Percentiles rank a stretch among this genome's conserved stretches.
phyloP scores from a whole-genome alignment of 2,329 filamentous ascomycete species.

The Claviceps purpurea region DNA sequence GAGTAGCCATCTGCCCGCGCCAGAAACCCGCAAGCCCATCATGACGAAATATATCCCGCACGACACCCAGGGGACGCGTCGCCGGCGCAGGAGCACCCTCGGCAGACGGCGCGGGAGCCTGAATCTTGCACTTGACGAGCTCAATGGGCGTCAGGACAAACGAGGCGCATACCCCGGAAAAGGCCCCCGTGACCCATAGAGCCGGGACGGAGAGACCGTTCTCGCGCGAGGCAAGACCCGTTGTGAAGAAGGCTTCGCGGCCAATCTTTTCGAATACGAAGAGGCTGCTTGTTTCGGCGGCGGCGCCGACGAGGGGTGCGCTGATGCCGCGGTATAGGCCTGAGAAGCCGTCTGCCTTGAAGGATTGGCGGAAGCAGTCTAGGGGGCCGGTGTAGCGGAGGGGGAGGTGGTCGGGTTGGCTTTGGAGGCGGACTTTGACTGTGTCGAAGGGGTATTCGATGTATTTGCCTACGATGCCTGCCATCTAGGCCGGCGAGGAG shows the following conservation, averaged over 20 bases:
- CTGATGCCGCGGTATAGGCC: constrained; percentile 87
- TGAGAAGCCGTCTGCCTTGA: constrained; percentile 63
- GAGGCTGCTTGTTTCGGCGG: constrained; percentile 79
- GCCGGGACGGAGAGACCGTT: constrained; percentile 59
- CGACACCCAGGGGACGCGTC: constrained; percentile 52
- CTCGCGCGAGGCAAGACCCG: constrained; percentile 34
- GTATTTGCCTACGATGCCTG: constrained; percentile 83
- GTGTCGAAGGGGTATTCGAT: constrained; percentile 99
- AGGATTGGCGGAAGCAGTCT: constrained; percentile 84
- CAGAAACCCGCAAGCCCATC: constrained; percentile 82
- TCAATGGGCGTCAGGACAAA: constrained; percentile 89
- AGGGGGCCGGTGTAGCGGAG: constrained; percentile 73
- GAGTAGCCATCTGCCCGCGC: constrained; percentile 85
- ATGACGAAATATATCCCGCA: constrained; percentile 66
- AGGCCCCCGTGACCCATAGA: constrained; percentile 68
- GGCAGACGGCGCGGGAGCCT: constrained; percentile 47
- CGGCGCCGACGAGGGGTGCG: constrained; percentile 80
- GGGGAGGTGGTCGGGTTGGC: constrained; percentile 76
- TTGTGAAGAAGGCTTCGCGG: constrained; percentile 47
- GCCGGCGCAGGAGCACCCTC: constrained; percentile 23
- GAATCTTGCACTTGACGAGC: constrained; percentile 96
- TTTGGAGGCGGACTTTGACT: constrained; percentile 91
- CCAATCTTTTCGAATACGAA: constrained; percentile 83
- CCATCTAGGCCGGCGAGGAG: constrained; percentile 36
- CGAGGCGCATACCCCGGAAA: constrained; percentile 79